Base-by-base conservation (phyloP, 2,329 filamentous ascomycete species). In the Ophiostoma pallidulum region DNA sequence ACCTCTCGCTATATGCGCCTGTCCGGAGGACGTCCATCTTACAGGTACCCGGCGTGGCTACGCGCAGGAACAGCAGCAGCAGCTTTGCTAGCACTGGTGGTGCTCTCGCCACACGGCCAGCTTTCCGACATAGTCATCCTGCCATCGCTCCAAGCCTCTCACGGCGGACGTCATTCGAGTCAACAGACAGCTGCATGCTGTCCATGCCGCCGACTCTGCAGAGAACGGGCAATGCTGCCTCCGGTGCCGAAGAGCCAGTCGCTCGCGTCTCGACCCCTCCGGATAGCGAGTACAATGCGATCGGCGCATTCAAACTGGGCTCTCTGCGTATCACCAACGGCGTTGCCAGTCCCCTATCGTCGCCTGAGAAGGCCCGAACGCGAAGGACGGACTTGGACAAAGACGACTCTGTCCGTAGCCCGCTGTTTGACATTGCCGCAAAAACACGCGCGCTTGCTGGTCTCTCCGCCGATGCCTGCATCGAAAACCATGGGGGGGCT, bases 311-410 rank as follows among this genome's bases (percentile, higher is more conserved):
- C 58, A 79, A 78, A 57, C 71, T 80, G 45, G 80, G 80, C 2
- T 77, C 77, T 2, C 57, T 83, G 42, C 72, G 76, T 31, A 81
- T 83, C 48, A 80, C 69, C 19, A 83, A 83, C 59, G 78, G 77
- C 13, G 65, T 67, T 3, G 68, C 63, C 1, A 75, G 71, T 48
- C 78, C 79, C 3, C 60, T 64, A n/a, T 52, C 54, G 14, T 54
- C 54, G 2, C 49, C 51, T 0, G 49, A 52, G 14, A 43, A 32
- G 2, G 31, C 33, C 16, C 35, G 24, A 18, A 18, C 38, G 12
- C 26, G 14, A 8, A 37, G 42, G 19, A 14, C 8, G 20, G 31
- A 19, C 13, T 9, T 6, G 22, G 36, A 24, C 4, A 18, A 14
- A 13, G 22, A 37, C 10, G 24, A 41, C 6, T 13, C 28, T 4